Conservation (phyloP, 345 rosid species). For the Kernera saxatilis region DNA sequence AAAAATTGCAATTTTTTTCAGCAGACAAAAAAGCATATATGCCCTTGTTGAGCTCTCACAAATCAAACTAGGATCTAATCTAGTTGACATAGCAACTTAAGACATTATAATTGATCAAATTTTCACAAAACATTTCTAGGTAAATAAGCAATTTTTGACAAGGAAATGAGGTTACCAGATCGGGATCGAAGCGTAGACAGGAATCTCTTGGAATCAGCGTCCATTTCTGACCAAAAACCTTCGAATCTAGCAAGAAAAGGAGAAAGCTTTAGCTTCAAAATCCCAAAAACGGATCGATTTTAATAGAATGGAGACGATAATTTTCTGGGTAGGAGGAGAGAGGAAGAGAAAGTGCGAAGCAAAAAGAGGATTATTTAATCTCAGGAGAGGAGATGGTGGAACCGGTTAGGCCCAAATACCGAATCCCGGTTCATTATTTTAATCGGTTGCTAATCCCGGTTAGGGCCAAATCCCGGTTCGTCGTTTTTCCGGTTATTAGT, state of each 20-base stretch:
- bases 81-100: neutral
- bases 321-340: conserved; percentile 28
- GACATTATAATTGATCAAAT: neutral
- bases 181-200: conserved; percentile 79
- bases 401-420: neutral
- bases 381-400: neutral
- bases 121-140: neutral
- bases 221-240: conserved; percentile 45
- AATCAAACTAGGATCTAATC: neutral
- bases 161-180: conserved; percentile 46
- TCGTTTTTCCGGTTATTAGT: neutral
- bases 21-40: neutral
- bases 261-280: neutral
- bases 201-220: conserved; percentile 78
- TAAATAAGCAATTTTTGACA: neutral
- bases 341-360: conserved; percentile 1
- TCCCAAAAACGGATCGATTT: conserved; percentile 5
- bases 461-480: neutral
- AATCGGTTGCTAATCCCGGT: neutral
- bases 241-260: neutral
- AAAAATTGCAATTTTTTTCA: neutral
- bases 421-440: neutral
- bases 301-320: conserved; percentile 4
- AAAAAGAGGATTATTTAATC: neutral
- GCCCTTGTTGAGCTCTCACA: neutral